phyloP scores from a whole-genome alignment of 1,284 basidiomycete species.

The Entoloma clypeatum region DNA sequence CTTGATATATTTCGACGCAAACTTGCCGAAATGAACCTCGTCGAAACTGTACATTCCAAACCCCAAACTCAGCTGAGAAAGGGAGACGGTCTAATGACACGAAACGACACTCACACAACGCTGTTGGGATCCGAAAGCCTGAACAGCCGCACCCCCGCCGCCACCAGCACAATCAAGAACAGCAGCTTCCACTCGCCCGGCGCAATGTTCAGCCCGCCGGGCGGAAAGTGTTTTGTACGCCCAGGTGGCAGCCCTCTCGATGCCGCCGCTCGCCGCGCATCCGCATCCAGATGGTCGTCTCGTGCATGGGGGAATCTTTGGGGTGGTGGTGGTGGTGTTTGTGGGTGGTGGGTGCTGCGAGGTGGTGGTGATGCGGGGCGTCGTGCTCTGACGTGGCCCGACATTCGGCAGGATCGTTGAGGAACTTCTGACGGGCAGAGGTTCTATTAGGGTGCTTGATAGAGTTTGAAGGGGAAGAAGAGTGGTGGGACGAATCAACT shows the following conservation, averaged over 20 bases:
- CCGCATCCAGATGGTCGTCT: conserved; percentile 66
- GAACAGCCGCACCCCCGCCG: conserved; percentile 72
- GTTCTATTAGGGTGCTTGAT: no score
- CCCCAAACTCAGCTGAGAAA: conserved; percentile 2
- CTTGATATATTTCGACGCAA: conserved; percentile 89
- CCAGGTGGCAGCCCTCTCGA: conserved; percentile 60
- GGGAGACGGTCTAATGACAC: not conserved
- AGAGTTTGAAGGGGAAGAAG: no score
- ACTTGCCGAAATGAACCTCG: conserved; percentile 96
- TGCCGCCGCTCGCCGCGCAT: conserved; percentile 64
- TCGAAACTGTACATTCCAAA: conserved; percentile 66
- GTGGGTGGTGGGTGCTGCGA: conserved; percentile 34
- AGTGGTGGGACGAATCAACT: no score
- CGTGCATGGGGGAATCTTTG: conserved; percentile 59
- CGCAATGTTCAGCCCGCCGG: conserved; percentile 65
- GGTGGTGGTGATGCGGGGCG: conserved; percentile 64
- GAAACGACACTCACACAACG: conserved; percentile 70
- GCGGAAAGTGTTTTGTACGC: conserved; percentile 42
- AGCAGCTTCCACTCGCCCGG: conserved; percentile 74
- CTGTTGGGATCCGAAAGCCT: conserved; percentile 78
- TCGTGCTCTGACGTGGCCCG: conserved; percentile 54
- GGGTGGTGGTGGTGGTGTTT: conserved; percentile 33
- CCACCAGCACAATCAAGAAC: conserved; percentile 60
- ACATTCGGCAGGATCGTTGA: no score
- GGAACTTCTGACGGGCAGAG: no score